Evolutionary conservation across 352 stramenopile genomes (phyloP), one percentile per base, ranked within the genome.

Genomic region (Saprolegnia diclina): DNA sequence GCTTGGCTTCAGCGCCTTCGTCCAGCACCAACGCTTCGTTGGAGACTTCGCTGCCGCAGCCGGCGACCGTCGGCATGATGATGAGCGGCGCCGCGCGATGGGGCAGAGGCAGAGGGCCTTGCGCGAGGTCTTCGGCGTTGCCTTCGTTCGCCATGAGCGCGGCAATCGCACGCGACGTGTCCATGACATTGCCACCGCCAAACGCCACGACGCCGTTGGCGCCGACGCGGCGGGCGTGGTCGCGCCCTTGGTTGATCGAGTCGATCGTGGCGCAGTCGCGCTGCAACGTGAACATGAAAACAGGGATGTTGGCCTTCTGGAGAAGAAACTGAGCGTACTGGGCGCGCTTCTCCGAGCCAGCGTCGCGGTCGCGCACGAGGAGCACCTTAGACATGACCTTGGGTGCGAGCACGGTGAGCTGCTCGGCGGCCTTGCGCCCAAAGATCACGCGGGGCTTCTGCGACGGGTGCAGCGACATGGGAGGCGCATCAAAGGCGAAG

Each of bases 241-340:
- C 77, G 32, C 75, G 72, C 0, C 76, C 83, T 24, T 82, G 75
- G 65, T 90, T 79, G 54, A 91, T 77, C 10, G 74, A 75, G 24
- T 79, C 67, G 22, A 87, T 46, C 13, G 83, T 90, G 13, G 83
- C 76, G 64, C 83, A 91, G 57, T 91, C 83, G 18, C 78, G 75
- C 71, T 79, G 74, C 54, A 91, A 64, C 19, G 83, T 91, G 74
- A 87, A 86, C 72, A 90, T 81, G 64, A 91, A 91, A 61, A 79
- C 88, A 13, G 83, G 80, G 7, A 91, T 74, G 2, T 81, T 82
- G 35, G 77, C 76, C 48, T 90, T 81, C 73, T 90, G 79, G 21
- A 91, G 67, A 45, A 91, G 54, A 44, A 83, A 91, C 75, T 91
- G 80, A n/a, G 75, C 76, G 67, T 87, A 90, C 67, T 87, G 80